Evolutionary conservation across 2,329 filamentous ascomycete species (phyloP), one percentile per base, ranked within the genome.

Genomic region (Pezicula carpinea): DNA sequence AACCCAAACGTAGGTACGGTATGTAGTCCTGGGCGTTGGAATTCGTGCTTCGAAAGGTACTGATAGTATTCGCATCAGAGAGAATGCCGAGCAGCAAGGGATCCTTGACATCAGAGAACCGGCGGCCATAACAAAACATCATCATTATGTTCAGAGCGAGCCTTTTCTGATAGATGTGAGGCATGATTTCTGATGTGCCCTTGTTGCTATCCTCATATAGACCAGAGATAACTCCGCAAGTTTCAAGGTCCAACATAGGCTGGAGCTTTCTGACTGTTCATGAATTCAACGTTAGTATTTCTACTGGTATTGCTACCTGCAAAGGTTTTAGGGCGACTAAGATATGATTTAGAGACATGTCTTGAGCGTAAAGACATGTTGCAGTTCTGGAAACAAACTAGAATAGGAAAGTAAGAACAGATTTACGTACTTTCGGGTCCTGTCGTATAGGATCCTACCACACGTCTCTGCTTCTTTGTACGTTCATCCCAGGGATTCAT

Each of bases 1-100:
- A 39, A 18, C 32, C 38, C 31, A 45, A 41, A 29, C 26, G 26
- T 29, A 29, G 21, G 14, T 45, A 34, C n/a, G 43, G 33, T 14
- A 45, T 35, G 22, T 32, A 45, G 19, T 45, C 43, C 21, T 45
- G 43, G 8, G 43, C 15, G 39, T 45, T 45, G 19, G 43, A 45
- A 18, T 45, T 45, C 17, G 43, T 45, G 8, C 32, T 39, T n/a
- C 43, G 43, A 29, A 45, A 45, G 32, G 32, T 45, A 18, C 22
- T 22, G 4, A 40, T 40, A 14, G 38, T 40, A 23, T 40, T 40
- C 7, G 38, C 38, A n/a, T 40, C 38, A 14, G 38, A 40, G 5
- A 40, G 22, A 6, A 40, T 40, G n/a, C n/a, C 22, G 2, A 40
- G 11, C 38, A 40, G 15, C n/a, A 40, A 40, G 11, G 38, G 38